phyloP scores from a whole-genome alignment of 2,329 filamentous ascomycete species.

The Diplocarpon rosae region DNA sequence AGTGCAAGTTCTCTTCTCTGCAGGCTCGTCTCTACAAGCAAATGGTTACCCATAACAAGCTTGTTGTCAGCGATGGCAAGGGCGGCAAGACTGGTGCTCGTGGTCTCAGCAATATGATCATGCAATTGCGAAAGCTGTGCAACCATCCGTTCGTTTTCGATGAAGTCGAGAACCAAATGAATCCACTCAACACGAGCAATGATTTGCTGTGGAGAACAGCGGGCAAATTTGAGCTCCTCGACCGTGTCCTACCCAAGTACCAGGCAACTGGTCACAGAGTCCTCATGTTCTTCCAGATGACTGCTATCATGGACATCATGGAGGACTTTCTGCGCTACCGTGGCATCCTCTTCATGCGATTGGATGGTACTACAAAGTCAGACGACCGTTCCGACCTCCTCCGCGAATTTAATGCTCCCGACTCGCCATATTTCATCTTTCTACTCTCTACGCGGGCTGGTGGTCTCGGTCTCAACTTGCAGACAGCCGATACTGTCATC shows the following conservation, averaged over 20 bases:
- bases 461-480: constrained; percentile 92
- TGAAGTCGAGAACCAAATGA: constrained; percentile 96
- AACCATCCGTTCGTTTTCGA: constrained; percentile 99
- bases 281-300: constrained; percentile 99
- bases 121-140: constrained; percentile 97
- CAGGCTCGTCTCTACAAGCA: constrained; percentile 95
- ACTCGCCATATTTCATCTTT: constrained; percentile 95
- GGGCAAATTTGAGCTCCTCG: constrained; percentile 93
- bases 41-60: constrained; percentile 89
- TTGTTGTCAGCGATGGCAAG: constrained; percentile 90
- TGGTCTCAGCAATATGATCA: constrained; percentile 98
- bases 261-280: constrained; percentile 84
- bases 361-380: constrained; percentile 94
- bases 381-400: constrained; percentile 92
- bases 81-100: constrained; percentile 89
- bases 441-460: constrained; percentile 95
- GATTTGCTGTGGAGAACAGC: constrained; percentile 91
- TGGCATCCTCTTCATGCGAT: constrained; percentile 74
- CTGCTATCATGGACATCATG: constrained; percentile 99
- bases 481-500: constrained; percentile 97
- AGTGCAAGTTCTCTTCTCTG: constrained; percentile 93
- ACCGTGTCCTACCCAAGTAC: constrained; percentile 89
- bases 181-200: constrained; percentile 77
- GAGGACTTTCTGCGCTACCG: constrained; percentile 88
- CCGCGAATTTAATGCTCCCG: constrained; percentile 76